Base-by-base conservation (phyloP, 768 basidiomycete species). In the Panaeolus papilionaceus region DNA sequence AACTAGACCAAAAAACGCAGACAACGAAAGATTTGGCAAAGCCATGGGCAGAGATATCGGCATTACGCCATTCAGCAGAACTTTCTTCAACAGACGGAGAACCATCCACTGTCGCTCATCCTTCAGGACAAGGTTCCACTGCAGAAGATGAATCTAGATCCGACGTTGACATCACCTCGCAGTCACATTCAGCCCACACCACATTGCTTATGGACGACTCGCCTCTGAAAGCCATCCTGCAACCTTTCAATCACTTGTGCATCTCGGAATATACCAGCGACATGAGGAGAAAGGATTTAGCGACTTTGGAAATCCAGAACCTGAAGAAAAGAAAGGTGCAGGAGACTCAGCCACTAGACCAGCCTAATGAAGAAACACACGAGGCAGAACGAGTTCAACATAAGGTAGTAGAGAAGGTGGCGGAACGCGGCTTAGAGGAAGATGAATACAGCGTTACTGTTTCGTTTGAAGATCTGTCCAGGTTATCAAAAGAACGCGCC, bases 161-260 rank as follows among this genome's bases (percentile, higher is more conserved):
- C 18, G 38, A 66, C 10, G 45, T 65, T 20, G 47, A 38, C 9
- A 42, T 38, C 58, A 47, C 64, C 61, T 51, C n/a, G 23, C 71
- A 65, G 42, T 66, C 64, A 5, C 83, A 85, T 69, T 88, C 87
- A 0, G 82, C 80, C 1, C 76, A 67, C 28, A 82, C 83, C 2
- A 86, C 86, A 0, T 71, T 87, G 14, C 80, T 88, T 18, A 77
- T 88, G 12, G 86, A 87, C 69, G 86, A 88, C 71, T 86, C 85
- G 2, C 91, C 83, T 0, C 78, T 79, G 33, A 88, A 87, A 69
- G 86, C 85, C 0, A 83, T 79, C 37, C 80, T 91, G 16, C 94
- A 95, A 73, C 94, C 93, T 0, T 92, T 86, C 80, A 95, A 93
- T 74, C 94, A 95, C 73, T 78, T 95, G 23, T 92, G 90, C 73